These are phyloP conservation scores for Hippophae gyantsensis DNA, from an alignment of 306 rosid genomes.

Conservation along the genomic window DNA sequence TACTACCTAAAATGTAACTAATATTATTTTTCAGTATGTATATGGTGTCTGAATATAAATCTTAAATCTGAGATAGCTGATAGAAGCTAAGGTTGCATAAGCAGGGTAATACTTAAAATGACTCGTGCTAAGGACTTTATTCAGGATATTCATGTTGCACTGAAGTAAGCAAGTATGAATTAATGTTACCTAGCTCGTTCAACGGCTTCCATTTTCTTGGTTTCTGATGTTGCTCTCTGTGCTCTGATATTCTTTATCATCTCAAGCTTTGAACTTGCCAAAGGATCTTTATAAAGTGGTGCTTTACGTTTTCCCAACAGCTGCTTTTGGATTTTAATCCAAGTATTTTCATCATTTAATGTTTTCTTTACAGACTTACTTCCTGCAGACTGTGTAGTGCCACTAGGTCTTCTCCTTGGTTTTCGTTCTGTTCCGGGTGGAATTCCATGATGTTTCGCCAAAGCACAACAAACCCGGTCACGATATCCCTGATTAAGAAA, in stretches of 20 bases:
- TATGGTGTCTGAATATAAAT: too few species aligned
- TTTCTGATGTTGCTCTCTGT: conserved; percentile 59
- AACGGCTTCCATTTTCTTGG: conserved; percentile 55
- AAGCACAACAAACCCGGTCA: conserved; percentile 54
- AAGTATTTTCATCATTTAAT: conserved; percentile 15
- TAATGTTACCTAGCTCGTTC: conserved; percentile 68
- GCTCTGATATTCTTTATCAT: conserved; percentile 85
- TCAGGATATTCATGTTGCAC: neutral
- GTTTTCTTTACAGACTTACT: conserved; percentile 39
- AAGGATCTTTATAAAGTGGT: conserved; percentile 78
- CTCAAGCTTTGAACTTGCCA: conserved; percentile 76
- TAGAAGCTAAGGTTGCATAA: too few species aligned
- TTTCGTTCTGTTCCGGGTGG: conserved; percentile 46
- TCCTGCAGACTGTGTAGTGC: conserved; percentile 22
- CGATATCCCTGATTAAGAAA: conserved; percentile 57
- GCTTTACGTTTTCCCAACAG: conserved; percentile 37
- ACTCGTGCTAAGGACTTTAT: too few species aligned
- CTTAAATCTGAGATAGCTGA: too few species aligned
- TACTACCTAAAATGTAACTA: too few species aligned
- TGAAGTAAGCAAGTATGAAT: neutral
- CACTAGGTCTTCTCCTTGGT: conserved; percentile 48
- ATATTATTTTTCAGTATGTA: too few species aligned
- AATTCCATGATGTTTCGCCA: conserved; percentile 56
- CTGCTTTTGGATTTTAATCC: conserved; percentile 21
- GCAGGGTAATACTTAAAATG: too few species aligned